Evolutionary conservation across 2,329 filamentous ascomycete genomes (phyloP).

Genomic region (Myriosclerotinia curreyana): DNA sequence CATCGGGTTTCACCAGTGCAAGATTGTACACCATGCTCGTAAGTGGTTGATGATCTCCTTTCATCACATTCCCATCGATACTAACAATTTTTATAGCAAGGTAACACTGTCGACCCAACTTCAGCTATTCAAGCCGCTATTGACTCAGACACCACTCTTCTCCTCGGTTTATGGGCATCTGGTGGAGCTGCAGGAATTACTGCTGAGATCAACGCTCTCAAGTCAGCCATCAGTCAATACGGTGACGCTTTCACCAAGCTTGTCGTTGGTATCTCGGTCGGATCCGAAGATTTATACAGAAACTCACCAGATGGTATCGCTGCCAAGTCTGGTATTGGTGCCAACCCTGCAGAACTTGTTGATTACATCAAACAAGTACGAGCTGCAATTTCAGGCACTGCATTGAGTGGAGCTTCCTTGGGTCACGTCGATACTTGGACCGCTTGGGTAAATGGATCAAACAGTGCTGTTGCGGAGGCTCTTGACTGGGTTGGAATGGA

Average conservation of each 20-base stretch:
- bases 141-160: conserved; percentile 70
- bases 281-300: conserved; percentile 84
- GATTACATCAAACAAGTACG: conserved; percentile 69
- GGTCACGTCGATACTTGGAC: conserved; percentile 93
- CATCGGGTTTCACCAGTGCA: conserved; percentile 64
- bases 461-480: conserved; percentile 65
- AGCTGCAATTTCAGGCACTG: conserved; percentile 59
- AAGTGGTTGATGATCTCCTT: conserved; percentile 35
- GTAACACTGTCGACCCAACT: conserved; percentile 61
- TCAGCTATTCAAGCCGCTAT: conserved; percentile 80
- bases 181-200: conserved; percentile 59
- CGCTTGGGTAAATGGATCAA: conserved; percentile 69
- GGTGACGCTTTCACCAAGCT: conserved; percentile 62
- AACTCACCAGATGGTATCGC: conserved; percentile 66
- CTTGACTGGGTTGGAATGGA: conserved; percentile 81
- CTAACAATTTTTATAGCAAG: conserved; percentile 50
- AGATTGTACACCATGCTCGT: conserved; percentile 67
- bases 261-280: conserved; percentile 80
- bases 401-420: conserved; percentile 55
- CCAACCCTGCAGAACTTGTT: conserved; percentile 59
- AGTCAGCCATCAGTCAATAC: conserved; percentile 65
- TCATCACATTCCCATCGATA: neutral
- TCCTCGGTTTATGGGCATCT: conserved; percentile 83
- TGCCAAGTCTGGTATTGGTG: conserved; percentile 61
- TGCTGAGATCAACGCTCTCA: conserved; percentile 73